phyloP scores from a whole-genome alignment of 371 early-diverging fungal species.

The Mycotypha africana region DNA sequence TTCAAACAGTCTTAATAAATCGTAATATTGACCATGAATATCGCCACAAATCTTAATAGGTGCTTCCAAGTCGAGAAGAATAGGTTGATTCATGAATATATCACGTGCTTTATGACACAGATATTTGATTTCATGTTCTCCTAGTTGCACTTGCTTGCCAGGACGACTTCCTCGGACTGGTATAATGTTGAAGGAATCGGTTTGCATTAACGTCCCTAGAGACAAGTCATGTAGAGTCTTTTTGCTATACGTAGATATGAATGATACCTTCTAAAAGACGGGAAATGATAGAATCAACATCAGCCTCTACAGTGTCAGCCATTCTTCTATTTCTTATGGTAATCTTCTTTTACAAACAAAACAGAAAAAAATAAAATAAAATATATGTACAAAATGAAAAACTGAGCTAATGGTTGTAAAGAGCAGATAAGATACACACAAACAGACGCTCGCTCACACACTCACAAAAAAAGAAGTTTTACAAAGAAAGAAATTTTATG shows the following conservation, averaged over 20 bases:
- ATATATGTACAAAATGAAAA: no score
- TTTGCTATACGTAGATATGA: no score
- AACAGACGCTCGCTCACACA: no score
- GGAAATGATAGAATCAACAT: slow-evolving; percentile 20
- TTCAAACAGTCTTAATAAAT: slow-evolving; percentile 90
- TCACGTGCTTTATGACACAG: slow-evolving; percentile 85
- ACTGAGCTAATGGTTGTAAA: no score
- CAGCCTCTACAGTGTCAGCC: slow-evolving; percentile 17
- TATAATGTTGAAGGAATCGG: not conserved
- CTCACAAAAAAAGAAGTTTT: no score
- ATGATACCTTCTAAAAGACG: slow-evolving; percentile 24
- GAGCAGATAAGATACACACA: no score
- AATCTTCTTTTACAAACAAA: no score
- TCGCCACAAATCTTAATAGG: slow-evolving; percentile 89
- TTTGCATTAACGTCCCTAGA: not conserved
- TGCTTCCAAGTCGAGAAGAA: slow-evolving; percentile 89
- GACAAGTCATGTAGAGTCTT: not conserved
- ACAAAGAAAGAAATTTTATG: no score
- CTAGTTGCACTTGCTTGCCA: slow-evolving; percentile 76
- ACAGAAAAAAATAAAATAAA: no score
- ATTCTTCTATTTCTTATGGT: slow-evolving; percentile 4
- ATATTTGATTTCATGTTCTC: slow-evolving; percentile 78
- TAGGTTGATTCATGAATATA: slow-evolving; percentile 89
- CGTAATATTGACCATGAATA: slow-evolving; percentile 93
- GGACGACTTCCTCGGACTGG: slow-evolving; percentile 90